phyloP scores from a whole-genome alignment of 139 green algal genomes.

The Picochlorum costavermella region DNA sequence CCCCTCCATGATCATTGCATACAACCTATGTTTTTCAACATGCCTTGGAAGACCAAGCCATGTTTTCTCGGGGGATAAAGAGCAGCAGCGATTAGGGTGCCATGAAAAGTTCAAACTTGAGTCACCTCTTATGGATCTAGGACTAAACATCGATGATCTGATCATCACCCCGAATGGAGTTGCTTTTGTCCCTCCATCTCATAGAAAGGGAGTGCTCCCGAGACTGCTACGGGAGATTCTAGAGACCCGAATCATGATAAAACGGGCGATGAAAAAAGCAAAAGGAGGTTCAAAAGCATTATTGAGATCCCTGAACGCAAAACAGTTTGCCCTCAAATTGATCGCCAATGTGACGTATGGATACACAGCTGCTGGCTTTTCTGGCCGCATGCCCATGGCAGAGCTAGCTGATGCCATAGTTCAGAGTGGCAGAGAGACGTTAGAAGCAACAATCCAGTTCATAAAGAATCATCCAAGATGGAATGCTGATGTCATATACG shows the following conservation, averaged over 20 bases:
- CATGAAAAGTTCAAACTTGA: background rate
- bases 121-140: background rate
- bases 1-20: conserved; percentile 92
- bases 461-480: conserved; percentile 61
- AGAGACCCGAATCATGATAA: conserved; percentile 90
- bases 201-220: conserved; percentile 80
- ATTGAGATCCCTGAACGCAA: conserved; percentile 81
- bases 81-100: background rate
- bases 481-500: conserved; percentile 71
- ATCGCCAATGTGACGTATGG: conserved; percentile 96
- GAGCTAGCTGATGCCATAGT: conserved; percentile 97
- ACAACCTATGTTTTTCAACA: conserved; percentile 97
- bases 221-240: conserved; percentile 91
- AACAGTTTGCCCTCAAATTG: conserved; percentile 95
- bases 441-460: conserved; percentile 81
- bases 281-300: conserved; percentile 51
- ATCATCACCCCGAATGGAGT: conserved; percentile 80
- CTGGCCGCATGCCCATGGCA: conserved; percentile 86
- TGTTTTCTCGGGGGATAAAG: conserved; percentile 4
- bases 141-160: conserved; percentile 19
- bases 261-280: conserved; percentile 79
- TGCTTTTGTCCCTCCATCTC: conserved; percentile 54
- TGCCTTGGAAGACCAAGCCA: conserved; percentile 65
- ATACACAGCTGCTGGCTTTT: conserved; percentile 70
- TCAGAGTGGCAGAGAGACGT: conserved; percentile 64